Base-by-base conservation (phyloP, 352 stramenopile species). In the Pythium phragmiticola region DNA sequence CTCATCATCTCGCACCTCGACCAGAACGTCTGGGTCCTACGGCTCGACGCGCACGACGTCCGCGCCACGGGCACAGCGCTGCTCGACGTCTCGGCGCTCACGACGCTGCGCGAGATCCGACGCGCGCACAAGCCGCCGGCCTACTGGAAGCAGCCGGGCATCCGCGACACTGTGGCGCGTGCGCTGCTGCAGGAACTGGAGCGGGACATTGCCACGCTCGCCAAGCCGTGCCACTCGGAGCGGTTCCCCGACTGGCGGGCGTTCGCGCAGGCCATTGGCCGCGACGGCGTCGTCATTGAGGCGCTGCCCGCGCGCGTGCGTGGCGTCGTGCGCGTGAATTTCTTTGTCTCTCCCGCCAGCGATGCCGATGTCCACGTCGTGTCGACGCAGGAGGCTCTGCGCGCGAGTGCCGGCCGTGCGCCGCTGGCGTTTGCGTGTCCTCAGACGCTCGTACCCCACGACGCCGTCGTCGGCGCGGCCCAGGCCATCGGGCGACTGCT, bases 1-100 rank as follows among this genome's bases (percentile, higher is more conserved):
- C 82, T 98, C 43, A 88, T 92, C 45, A 77, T 93, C 21, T 68
- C 84, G 41, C 85, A 98, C 63, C 63, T 96, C 28, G 83, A 96
- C 26, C 70, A 95, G 36, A 71, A 72, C 43, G 65, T 66, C 17
- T 97, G 89, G 90, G 43, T 92, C 17, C 71, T 97, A 47, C 88
- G 87, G 65, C 64, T 97, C 5, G 90, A 97, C 59, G 56, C 56
- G 16, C 78, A 84, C 41, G 88, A 96, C 28, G 78, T 84, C 43
- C 75, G 88, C 21, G 81, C 74, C 43, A 77, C 76, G 8, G 84
- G 87, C 34, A 74, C 81, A 17, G 82, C 82, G 2, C 23, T 86
- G 3, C 43, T 97, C 23, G 88, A 97, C 53, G 69, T 90, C 17
- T 80, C 80, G 26, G 65, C 63, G 11, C 74, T 97, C 41, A 34